Conservation (phyloP, 768 basidiomycete species). For the Boletellus emodensis region DNA sequence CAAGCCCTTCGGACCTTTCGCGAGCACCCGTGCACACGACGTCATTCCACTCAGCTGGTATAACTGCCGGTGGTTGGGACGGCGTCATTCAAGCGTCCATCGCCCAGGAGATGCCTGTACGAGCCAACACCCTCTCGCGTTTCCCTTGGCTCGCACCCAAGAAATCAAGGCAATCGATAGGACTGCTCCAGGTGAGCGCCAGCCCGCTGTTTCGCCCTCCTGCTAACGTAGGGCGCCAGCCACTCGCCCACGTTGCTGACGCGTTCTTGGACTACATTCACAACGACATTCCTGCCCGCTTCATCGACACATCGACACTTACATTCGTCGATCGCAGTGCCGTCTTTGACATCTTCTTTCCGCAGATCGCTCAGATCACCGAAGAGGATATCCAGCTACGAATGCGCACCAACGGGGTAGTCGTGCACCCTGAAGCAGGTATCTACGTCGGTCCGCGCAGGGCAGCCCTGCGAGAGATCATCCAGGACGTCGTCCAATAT, state of each 20-base stretch:
- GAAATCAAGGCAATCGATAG: background rate
- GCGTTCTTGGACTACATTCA: slow-evolving; percentile 20
- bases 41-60: background rate
- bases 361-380: slow-evolving; percentile 15
- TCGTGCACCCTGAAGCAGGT: slow-evolving; percentile 9
- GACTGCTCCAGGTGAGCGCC: slow-evolving; percentile 1
- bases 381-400: slow-evolving; percentile 12
- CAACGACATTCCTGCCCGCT: slow-evolving; percentile 25
- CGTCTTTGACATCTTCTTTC: slow-evolving; percentile 16
- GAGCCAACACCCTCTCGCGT: background rate
- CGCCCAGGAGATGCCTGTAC: background rate
- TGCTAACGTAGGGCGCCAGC: slow-evolving; percentile 2
- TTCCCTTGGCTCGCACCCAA: slow-evolving; percentile 1
- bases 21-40: background rate
- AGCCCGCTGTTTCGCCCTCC: background rate
- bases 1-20: background rate
- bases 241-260: background rate
- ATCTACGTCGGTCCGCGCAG: slow-evolving; percentile 13
- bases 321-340: slow-evolving; percentile 21
- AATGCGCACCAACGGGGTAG: background rate
- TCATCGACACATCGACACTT: slow-evolving; percentile 22
- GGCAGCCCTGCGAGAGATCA: slow-evolving; percentile 14
- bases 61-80: slow-evolving; percentile 2
- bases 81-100: background rate
- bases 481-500: slow-evolving; percentile 18